Conservation (phyloP, 2,329 filamentous ascomycete genomes). For the Alternaria conjuncta region DNA sequence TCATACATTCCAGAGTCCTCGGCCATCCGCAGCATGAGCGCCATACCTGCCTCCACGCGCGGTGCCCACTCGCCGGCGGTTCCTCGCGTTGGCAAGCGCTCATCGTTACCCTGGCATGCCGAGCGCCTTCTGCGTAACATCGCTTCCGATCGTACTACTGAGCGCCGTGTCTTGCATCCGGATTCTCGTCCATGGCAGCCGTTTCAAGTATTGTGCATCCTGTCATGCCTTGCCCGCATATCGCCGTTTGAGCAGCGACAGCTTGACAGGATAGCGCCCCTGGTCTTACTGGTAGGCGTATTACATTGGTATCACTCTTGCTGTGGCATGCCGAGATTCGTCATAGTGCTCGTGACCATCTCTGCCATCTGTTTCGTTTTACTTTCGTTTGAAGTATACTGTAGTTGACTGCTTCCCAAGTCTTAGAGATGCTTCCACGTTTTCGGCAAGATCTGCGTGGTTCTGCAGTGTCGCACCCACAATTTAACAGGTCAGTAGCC, state of each 20-base stretch:
- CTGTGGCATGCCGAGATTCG: slow-evolving; percentile 17
- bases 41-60: slow-evolving; percentile 31
- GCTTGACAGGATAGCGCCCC: slow-evolving; percentile 20
- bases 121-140: slow-evolving; percentile 35
- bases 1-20: slow-evolving; percentile 12
- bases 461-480: background rate
- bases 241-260: slow-evolving; percentile 19
- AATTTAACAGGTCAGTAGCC: background rate
- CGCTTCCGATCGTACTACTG: slow-evolving; percentile 30
- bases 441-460: background rate
- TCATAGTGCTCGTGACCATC: slow-evolving; percentile 13
- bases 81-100: slow-evolving; percentile 37
- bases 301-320: slow-evolving; percentile 20
- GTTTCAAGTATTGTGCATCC: slow-evolving; percentile 25
- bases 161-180: slow-evolving; percentile 37
- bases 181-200: slow-evolving; percentile 22
- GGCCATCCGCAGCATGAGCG: slow-evolving; percentile 13
- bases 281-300: slow-evolving; percentile 3
- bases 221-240: slow-evolving; percentile 26
- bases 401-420: background rate
- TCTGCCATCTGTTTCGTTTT: slow-evolving; percentile 20
- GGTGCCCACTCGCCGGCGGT: slow-evolving; percentile 21
- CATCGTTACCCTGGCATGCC: slow-evolving; percentile 20
- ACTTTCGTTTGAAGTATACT: slow-evolving; percentile 4
- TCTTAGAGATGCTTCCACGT: background rate